These are phyloP conservation scores for Arbutus unedo DNA, from an alignment of 148 eudicot species.

Conservation along the genomic window DNA sequence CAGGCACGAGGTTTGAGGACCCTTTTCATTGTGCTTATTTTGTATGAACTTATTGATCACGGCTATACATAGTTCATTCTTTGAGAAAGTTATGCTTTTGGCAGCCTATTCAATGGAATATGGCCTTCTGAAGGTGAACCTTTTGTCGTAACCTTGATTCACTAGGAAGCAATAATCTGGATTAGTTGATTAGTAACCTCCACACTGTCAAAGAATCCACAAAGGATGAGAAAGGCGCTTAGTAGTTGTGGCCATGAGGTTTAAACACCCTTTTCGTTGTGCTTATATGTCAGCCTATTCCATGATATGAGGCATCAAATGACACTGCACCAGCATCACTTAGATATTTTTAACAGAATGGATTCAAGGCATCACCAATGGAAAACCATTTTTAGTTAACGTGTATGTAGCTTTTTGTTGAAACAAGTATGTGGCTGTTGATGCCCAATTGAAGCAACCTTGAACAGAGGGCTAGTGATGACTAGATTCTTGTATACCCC, in stretches of 20 bases:
- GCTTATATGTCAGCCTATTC: no score
- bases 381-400: not conserved
- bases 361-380: not conserved
- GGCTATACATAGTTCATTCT: not conserved
- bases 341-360: not conserved
- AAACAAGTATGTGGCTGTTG: not conserved
- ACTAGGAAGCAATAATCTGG: not conserved
- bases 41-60: not conserved
- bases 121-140: not conserved
- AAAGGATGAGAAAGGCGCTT: not conserved
- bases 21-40: not conserved
- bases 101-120: not conserved
- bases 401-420: not conserved
- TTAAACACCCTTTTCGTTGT: no score
- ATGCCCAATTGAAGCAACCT: not conserved
- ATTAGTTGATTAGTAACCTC: not conserved
- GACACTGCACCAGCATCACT: not conserved
- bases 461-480: not conserved
- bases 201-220: not conserved
- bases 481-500: not conserved
- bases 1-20: not conserved
- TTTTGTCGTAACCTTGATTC: not conserved
- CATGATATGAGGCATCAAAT: not conserved
- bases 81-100: slow-evolving; percentile 4
- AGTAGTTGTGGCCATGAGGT: no score